Conservation (phyloP, 1,284 basidiomycete species). For the Ustilago trichophora region DNA sequence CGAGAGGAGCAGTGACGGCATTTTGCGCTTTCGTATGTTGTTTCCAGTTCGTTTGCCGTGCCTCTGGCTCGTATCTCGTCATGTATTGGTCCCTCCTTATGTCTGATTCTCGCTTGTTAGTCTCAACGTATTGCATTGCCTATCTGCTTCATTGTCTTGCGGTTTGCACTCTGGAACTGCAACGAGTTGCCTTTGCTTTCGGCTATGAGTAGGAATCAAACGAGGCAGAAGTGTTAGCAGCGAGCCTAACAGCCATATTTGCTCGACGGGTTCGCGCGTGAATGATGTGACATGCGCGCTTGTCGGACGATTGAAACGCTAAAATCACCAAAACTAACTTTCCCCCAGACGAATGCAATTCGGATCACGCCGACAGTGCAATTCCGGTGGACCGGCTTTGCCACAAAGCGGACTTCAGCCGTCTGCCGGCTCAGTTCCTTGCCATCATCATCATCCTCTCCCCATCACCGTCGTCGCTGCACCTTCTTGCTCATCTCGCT, state of each 20-base stretch:
- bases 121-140: background rate
- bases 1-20: slow-evolving; percentile 20
- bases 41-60: no score
- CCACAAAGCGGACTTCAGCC: slow-evolving; percentile 14
- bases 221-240: no score
- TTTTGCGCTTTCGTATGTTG: no score
- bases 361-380: background rate
- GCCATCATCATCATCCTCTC: background rate
- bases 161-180: no score
- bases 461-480: background rate
- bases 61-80: no score
- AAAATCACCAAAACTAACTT: no score
- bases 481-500: background rate
- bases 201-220: no score
- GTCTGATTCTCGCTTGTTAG: background rate
- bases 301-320: slow-evolving; percentile 22
- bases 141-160: background rate
- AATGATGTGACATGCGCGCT: background rate
- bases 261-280: slow-evolving; percentile 1
- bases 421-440: background rate
- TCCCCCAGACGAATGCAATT: no score
- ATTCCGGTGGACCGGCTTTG: slow-evolving; percentile 23
- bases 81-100: no score
- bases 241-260: background rate
- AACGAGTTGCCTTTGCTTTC: no score